phyloP scores from a whole-genome alignment of 2,329 filamentous ascomycete genomes.

The Aspergillus japonicus region DNA sequence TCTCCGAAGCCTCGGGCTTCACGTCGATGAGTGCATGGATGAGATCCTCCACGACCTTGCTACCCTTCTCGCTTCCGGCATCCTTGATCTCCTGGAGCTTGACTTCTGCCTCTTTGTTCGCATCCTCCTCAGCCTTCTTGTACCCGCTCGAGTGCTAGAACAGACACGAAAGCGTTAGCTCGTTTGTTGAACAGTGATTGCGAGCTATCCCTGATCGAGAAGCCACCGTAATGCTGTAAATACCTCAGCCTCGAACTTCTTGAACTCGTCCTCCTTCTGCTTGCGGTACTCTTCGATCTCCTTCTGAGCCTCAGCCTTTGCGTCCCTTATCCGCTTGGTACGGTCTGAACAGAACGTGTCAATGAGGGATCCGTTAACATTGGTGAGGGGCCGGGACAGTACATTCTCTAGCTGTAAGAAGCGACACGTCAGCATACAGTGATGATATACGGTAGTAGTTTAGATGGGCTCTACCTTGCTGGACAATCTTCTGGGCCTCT shows the following conservation, averaged over 20 bases:
- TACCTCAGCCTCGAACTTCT: constrained; percentile 84
- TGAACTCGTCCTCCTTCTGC: constrained; percentile 90
- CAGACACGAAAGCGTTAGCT: not conserved
- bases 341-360: constrained; percentile 59
- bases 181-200: not conserved
- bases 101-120: constrained; percentile 74
- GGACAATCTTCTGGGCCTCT: constrained; percentile 98
- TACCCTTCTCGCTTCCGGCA: constrained; percentile 75
- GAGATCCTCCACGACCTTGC: constrained; percentile 77
- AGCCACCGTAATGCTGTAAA: constrained; percentile 12
- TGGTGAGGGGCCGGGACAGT: constrained; percentile 30
- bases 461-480: constrained; percentile 67
- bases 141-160: constrained; percentile 81
- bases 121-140: constrained; percentile 74
- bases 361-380: not conserved
- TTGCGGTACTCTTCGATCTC: constrained; percentile 92
- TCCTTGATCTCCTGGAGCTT: constrained; percentile 80
- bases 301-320: constrained; percentile 92
- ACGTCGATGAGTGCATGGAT: constrained; percentile 82
- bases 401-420: constrained; percentile 79
- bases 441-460: not conserved
- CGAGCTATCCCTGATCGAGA: not conserved
- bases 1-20: constrained; percentile 65
- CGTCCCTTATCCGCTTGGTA: constrained; percentile 96
- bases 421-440: constrained; percentile 23